phyloP scores from a whole-genome alignment of 352 stramenopile genomes.

The Globisporangium polare region DNA sequence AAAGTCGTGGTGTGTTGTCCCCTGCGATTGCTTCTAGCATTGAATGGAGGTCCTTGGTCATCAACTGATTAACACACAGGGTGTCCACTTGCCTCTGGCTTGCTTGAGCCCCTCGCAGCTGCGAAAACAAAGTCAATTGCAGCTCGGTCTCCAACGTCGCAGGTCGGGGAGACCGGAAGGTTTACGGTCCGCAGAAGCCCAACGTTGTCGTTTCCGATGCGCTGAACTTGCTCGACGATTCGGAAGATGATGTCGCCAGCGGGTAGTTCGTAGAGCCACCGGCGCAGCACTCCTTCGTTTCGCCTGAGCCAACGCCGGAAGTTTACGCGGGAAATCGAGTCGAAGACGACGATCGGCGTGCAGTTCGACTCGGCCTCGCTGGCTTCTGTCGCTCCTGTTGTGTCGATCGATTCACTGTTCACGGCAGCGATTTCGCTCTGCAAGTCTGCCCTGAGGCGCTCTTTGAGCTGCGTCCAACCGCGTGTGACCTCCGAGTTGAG shows the following conservation, averaged over 20 bases:
- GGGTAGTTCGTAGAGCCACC: no score
- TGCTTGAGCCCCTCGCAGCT: not conserved
- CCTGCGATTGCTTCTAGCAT: not conserved
- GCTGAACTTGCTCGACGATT: not conserved
- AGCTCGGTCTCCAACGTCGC: not conserved
- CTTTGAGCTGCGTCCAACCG: not conserved
- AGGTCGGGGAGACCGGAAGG: not conserved
- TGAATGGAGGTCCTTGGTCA: not conserved
- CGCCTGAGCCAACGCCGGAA: no score
- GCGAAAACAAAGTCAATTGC: not conserved
- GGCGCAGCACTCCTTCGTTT: no score
- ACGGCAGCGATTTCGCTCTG: not conserved
- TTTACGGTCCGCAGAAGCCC: not conserved
- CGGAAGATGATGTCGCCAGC: not conserved
- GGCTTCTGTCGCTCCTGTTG: not conserved
- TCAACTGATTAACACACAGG: not conserved
- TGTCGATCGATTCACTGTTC: not conserved
- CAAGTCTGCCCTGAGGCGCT: not conserved
- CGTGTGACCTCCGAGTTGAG: not conserved
- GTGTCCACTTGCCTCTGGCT: not conserved
- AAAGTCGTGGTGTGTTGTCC: not conserved
- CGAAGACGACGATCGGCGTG: no score
- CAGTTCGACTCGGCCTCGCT: no score
- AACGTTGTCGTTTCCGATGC: not conserved
- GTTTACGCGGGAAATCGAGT: no score